Evolutionary conservation across 257 asterid genomes (phyloP), one percentile per base, ranked within the genome.

Genomic region (Striga asiatica): DNA sequence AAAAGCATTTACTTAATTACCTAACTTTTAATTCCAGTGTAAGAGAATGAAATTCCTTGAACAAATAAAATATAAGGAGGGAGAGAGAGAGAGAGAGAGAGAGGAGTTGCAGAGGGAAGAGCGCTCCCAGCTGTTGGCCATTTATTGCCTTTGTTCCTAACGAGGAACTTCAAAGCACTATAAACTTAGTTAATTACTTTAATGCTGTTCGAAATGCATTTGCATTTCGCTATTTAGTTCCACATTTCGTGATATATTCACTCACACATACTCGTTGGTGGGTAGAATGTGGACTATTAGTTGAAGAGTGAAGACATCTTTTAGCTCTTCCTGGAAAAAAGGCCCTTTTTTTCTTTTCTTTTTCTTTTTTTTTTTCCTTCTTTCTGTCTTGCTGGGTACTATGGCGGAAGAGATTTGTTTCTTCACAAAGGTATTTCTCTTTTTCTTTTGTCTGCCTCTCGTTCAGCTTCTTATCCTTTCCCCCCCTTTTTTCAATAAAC

Each of bases 391-490:
- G 50, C 54, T 65, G 18, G 56, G 57, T 41, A 14, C 57, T 47
- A 89, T 85, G 96, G 94, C 88, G 22, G 97, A 83, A 66, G 89
- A 74, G 57, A 77, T 82, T 55, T 82, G 92, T 63, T 37, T 85
- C 54, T 74, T 85, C 78, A 67, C 86, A 34, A 85, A 89, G 94
- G 97, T 89, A 50, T 60, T 42, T 50, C 68, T 46, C 4, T 46
- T 22, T 20, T 5, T 3, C 6, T 10, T 5, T 3, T 38, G 12
- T 0, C 3, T 13, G 5, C 5, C 13, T n/a, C 13, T 12, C 12
- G 0, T n/a, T 38, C 45, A 38, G 45, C 14, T 38, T 5, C 35
- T 29, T 29, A 1, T 29, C 6, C 8, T 29, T 29, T 29, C 8
- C 8, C 3, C 8, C 8, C 3, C 8, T 1, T 29, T 29, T 1